phyloP scores from a whole-genome alignment of 2,329 filamentous ascomycete species.

The Dichotomopilus funicola region DNA sequence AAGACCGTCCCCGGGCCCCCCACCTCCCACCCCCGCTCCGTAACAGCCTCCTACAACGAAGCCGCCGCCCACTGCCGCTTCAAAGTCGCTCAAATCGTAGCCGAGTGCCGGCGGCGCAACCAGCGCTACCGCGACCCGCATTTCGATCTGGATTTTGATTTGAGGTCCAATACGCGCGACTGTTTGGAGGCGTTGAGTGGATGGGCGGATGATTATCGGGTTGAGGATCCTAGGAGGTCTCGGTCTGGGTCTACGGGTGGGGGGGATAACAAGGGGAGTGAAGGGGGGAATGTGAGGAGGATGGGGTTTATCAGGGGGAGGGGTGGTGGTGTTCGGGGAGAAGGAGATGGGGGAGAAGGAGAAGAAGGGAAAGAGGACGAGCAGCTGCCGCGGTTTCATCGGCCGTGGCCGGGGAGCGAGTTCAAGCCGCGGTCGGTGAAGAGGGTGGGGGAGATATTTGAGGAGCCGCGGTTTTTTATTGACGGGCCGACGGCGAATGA shows the following conservation, averaged over 20 bases:
- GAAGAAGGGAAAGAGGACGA: background rate
- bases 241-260: background rate
- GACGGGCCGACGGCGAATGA: slow-evolving; percentile 72
- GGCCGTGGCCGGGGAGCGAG: slow-evolving; percentile 17
- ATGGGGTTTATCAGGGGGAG: background rate
- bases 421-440: slow-evolving; percentile 53
- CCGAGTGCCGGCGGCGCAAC: slow-evolving; percentile 67
- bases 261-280: background rate
- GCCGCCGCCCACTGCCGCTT: slow-evolving; percentile 61
- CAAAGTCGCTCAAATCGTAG: slow-evolving; percentile 56
- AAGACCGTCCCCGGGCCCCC: background rate
- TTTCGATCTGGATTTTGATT: slow-evolving; percentile 75
- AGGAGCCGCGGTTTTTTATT: slow-evolving; percentile 68
- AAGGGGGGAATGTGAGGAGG: background rate
- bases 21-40: slow-evolving; percentile 34
- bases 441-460: slow-evolving; percentile 68
- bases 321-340: background rate
- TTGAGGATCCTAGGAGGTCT: background rate
- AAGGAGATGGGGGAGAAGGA: background rate
- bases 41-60: slow-evolving; percentile 57
- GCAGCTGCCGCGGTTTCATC: slow-evolving; percentile 2
- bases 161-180: slow-evolving; percentile 52
- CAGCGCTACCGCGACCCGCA: slow-evolving; percentile 82
- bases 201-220: slow-evolving; percentile 3
- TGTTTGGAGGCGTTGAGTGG: slow-evolving; percentile 43